Evolutionary conservation across 306 rosid genomes (phyloP), one percentile per base, ranked within the genome.

Genomic region (Cucurbita ficifolia): DNA sequence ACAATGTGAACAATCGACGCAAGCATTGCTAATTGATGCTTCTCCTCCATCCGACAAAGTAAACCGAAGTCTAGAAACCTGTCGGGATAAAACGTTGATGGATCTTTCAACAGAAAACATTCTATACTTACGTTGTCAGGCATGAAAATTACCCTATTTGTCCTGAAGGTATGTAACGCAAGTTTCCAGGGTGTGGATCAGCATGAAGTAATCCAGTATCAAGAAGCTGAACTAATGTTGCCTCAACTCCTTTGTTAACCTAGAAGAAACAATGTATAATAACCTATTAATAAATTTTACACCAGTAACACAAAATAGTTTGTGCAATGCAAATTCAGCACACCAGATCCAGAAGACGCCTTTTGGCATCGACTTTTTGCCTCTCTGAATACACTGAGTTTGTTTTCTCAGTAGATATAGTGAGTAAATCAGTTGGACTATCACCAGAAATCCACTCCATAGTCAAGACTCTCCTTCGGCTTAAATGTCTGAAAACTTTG

Each of bases 381-480:
- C 78, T 82, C 77, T 87, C 92, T 67, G 88, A 75, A 87, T 82
- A 76, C 43, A 79, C 55, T 70, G 92, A 84, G 78, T 68, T 81
- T 75, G 76, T 38, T 39, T 78, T 79, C 77, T 77, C 87, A 73
- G 90, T 55, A 74, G 98, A 86, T 70, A 80, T 18, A 74, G 94
- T 83, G 53, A 82, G 77, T 76, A 93, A 83, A 78, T 87, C 89
- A 19, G 97, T 90, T 81, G 97, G 90, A 78, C 89, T 93, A 79
- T 90, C 98, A 81, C 98, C 98, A 79, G 81, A 86, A 64, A 93
- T 85, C 98, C 98, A 93, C 86, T 90, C 98, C 97, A 88, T 90
- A 24, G 98, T 93, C 76, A 93, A 80, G 83, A 93, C 96, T 80
- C 96, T 87, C 87, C 86, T 93, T 76, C 83, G 82, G 79, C 80